Evolutionary conservation across 805 yeast genomes (phyloP).

Genomic region (Nakazawaea peltata): DNA sequence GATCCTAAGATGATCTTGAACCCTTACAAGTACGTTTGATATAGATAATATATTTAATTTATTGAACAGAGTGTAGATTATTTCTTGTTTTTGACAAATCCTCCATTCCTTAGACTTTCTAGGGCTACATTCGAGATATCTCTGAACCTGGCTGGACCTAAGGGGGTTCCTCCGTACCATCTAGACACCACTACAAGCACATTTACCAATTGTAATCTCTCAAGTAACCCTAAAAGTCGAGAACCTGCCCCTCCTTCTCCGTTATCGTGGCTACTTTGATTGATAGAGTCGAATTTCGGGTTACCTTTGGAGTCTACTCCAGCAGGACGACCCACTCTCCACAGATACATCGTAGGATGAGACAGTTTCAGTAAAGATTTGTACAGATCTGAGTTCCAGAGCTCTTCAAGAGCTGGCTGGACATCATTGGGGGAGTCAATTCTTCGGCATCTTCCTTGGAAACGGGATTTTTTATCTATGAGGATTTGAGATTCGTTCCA

Average conservation of each 20-base stretch:
- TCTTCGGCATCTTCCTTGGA: conserved; percentile 52
- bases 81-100: conserved; percentile 13
- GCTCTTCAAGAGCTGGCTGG: conserved; percentile 28
- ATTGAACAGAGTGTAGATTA: too few species aligned
- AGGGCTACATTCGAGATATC: conserved; percentile 52
- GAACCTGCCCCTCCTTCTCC: conserved; percentile 75
- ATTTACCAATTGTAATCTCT: conserved; percentile 39
- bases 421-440: conserved; percentile 34
- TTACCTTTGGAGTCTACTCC: conserved; percentile 8
- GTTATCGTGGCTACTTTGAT: conserved; percentile 60
- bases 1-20: conserved; percentile 92
- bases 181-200: conserved; percentile 62
- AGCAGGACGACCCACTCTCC: conserved; percentile 40
- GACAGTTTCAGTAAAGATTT: conserved; percentile 48
- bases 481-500: conserved; percentile 35
- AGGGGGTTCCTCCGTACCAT: conserved; percentile 76
- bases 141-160: conserved; percentile 67
- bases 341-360: conserved; percentile 71
- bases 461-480: conserved; percentile 51
- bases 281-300: conserved; percentile 14
- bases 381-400: conserved; percentile 28
- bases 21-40: conserved; percentile 82
- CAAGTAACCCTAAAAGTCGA: conserved; percentile 46
- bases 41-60: too few species aligned
- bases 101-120: conserved; percentile 37